A percentile compares a stretch with the other conserved stretches of the same genome.
These are phyloP conservation scores for Candida gorgasii DNA, from an alignment of 805 yeast species.

Conservation along the genomic window DNA sequence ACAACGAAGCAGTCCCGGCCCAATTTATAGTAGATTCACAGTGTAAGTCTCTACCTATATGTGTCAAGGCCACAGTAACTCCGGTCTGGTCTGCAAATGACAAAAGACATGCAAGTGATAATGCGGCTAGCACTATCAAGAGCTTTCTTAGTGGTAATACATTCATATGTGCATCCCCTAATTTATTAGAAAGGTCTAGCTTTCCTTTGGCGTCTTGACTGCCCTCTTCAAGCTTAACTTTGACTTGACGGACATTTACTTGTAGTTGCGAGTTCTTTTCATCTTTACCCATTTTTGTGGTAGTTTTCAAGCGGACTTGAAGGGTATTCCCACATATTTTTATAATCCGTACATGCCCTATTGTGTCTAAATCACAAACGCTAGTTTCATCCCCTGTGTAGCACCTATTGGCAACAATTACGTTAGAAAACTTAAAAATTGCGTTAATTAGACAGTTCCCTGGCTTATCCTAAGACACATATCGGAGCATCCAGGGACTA, in stretches of 20 bases:
- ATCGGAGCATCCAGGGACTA: neutral
- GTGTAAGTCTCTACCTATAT: slow-evolving; percentile 48
- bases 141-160: slow-evolving; percentile 39
- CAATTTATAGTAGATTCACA: slow-evolving; percentile 53
- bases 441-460: neutral
- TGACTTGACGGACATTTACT: slow-evolving; percentile 10
- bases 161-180: slow-evolving; percentile 46
- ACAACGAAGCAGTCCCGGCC: slow-evolving; percentile 57
- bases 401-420: neutral
- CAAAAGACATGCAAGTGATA: slow-evolving; percentile 40
- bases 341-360: neutral
- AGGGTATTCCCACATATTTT: too few species aligned
- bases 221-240: neutral
- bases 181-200: slow-evolving; percentile 13
- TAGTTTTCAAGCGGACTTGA: too few species aligned
- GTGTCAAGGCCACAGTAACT: slow-evolving; percentile 48
- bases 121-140: slow-evolving; percentile 35
- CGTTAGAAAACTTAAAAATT: neutral
- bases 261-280: neutral
- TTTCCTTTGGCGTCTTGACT: neutral
- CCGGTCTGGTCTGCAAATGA: slow-evolving; percentile 53
- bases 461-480: neutral
- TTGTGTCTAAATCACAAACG: neutral
- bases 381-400: neutral
- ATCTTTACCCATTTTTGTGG: slow-evolving; percentile 3